Percentiles rank a stretch among this genome's conserved stretches.
Conservation (phyloP, 257 asterid species). For the Salvia splendens region DNA sequence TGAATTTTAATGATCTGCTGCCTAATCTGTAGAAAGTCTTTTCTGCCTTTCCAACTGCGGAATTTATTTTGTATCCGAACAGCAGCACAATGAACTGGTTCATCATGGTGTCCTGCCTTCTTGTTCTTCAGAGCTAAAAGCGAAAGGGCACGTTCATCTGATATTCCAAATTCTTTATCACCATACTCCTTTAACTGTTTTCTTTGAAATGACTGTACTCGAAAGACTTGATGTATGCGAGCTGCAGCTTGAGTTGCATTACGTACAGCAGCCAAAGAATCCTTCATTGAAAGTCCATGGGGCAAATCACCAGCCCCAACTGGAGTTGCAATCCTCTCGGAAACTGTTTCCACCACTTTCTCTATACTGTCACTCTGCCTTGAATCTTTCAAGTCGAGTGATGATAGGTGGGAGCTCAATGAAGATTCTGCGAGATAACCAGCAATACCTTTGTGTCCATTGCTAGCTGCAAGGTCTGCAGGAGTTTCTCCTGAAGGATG, state of each 20-base stretch:
- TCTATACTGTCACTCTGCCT: constrained; percentile 42
- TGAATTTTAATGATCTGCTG: constrained; percentile 83
- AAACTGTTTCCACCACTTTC: constrained; percentile 60
- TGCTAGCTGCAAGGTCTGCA: constrained; percentile 82
- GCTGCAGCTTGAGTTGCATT: constrained; percentile 98
- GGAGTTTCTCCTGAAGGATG: constrained; percentile 72
- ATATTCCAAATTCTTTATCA: constrained; percentile 56
- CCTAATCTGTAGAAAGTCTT: constrained; percentile 65
- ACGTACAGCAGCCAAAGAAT: constrained; percentile 87
- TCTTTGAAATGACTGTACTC: constrained; percentile 87
- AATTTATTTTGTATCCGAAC: constrained; percentile 81
- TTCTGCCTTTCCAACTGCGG: constrained; percentile 94
- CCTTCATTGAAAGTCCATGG: constrained; percentile 72
- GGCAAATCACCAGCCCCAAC: constrained; percentile 56
- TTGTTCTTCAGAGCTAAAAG: constrained; percentile 59
- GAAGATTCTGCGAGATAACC: constrained; percentile 84
- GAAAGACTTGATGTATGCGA: constrained; percentile 82
- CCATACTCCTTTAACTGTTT: constrained; percentile 66
- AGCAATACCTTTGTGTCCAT: constrained; percentile 93
- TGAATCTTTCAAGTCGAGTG: constrained; percentile 61
- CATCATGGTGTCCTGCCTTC: constrained; percentile 55
- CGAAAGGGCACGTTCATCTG: constrained; percentile 73
- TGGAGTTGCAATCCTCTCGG: constrained; percentile 73
- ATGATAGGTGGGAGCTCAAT: constrained; percentile 61
- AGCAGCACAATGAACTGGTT: constrained; percentile 78